phyloP scores from a whole-genome alignment of 2,329 filamentous ascomycete species.

The Colletotrichum cordylinicola region DNA sequence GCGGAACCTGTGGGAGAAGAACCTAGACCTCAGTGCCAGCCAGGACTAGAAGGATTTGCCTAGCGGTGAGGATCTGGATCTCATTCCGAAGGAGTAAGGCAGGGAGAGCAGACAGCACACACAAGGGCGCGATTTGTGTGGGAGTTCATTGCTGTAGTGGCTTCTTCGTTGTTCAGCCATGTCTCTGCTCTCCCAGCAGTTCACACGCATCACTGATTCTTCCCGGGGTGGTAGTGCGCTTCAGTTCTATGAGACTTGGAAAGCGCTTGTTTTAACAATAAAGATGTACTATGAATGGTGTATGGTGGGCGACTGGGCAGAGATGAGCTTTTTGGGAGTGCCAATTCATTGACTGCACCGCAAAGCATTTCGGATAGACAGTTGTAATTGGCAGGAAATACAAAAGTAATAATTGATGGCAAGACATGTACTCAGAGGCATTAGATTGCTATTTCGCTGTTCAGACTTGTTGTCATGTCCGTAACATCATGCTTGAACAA shows the following conservation, averaged over 20 bases:
- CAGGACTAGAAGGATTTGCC: constrained; percentile 41
- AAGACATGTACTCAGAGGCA: not conserved
- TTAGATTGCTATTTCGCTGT: not conserved
- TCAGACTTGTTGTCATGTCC: not conserved
- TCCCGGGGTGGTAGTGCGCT: not conserved
- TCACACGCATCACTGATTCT: not conserved
- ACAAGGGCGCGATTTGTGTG: not conserved
- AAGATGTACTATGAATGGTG: not conserved
- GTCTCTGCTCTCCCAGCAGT: not conserved
- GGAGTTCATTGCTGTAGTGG: not conserved
- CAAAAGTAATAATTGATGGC: not conserved
- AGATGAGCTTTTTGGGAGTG: not conserved
- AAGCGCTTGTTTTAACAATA: not conserved
- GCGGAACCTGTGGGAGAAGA: constrained; percentile 68
- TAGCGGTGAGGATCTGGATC: not conserved
- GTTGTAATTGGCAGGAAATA: not conserved
- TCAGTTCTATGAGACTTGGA: not conserved
- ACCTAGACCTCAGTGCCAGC: constrained; percentile 61
- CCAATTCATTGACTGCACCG: not conserved
- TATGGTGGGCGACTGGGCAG: not conserved
- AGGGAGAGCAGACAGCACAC: not conserved
- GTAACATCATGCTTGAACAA: not conserved
- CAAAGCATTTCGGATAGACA: not conserved
- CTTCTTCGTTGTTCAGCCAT: not conserved
- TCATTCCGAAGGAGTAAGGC: not conserved